A percentile compares a stretch with the other conserved stretches of the same genome.
phyloP scores from a whole-genome alignment of 306 rosid species.

The Quercus parvula region DNA sequence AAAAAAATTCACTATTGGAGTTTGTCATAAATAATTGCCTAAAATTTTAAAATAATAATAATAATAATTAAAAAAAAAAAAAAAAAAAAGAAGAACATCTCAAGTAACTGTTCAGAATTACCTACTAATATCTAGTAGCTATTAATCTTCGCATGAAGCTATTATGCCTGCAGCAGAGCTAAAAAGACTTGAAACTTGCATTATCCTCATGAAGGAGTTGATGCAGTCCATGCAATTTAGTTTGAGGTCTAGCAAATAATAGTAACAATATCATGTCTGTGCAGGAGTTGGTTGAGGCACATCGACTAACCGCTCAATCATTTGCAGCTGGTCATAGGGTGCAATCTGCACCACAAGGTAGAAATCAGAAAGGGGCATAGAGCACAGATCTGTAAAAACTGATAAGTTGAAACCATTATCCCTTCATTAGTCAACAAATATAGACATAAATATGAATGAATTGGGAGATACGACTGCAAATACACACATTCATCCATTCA shows the following conservation, averaged over 20 bases:
- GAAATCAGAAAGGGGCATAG: slow-evolving; percentile 3
- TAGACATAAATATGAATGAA: not conserved
- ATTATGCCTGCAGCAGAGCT: slow-evolving; percentile 4
- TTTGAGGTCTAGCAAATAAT: not conserved
- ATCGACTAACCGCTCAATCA: slow-evolving; percentile 74
- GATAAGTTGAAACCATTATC: not conserved
- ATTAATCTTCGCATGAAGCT: slow-evolving; percentile 17
- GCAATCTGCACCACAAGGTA: slow-evolving; percentile 63
- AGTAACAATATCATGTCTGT: slow-evolving; percentile 37
- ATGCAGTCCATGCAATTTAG: slow-evolving; percentile 20
- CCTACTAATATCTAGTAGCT: slow-evolving; percentile 2
- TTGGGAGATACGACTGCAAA: not conserved
- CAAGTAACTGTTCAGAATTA: not conserved
- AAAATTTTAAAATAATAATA: not conserved
- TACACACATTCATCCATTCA: not conserved
- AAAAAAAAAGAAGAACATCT: not conserved
- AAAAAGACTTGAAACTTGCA: not conserved
- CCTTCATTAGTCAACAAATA: not conserved
- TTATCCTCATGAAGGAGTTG: slow-evolving; percentile 9
- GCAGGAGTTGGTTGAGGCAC: slow-evolving; percentile 43
- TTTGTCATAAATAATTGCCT: not conserved
- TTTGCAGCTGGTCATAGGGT: slow-evolving; percentile 91
- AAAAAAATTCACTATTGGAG: not conserved
- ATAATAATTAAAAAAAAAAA: not conserved
- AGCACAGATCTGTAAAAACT: not conserved